Evolutionary conservation across 495 filamentous ascomycete species (phyloP), one percentile per base, ranked within the genome.

Genomic region (Xylaria bambusicola): DNA sequence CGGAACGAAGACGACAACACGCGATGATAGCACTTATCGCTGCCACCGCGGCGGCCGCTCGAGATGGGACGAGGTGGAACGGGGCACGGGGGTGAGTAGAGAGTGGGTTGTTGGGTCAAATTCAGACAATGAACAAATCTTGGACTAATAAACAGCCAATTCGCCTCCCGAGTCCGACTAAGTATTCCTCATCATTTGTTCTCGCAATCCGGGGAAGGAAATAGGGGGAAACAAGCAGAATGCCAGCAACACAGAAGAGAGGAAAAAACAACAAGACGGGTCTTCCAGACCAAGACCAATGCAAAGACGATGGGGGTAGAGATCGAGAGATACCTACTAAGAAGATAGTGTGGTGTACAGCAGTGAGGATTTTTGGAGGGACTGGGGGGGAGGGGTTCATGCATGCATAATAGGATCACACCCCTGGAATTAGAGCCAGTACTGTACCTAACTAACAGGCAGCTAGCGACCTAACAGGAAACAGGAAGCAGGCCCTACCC

Each of bases 301-400:
- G 55, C 55, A 58, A 50, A 49, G 33, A 46, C 38, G 21, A 47
- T 24, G 20, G 53, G 41, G 42, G 27, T 20, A 57, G 6, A 48
- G 54, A 47, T 48, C 41, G 52, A 31, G n/a, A n/a, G n/a, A n/a
- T n/a, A n/a, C n/a, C n/a, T n/a, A n/a, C n/a, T n/a, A n/a, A 54
- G 52, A 44, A 40, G n/a, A 33, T 5, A 5, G 29, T 33, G 10
- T 10, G 10, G 29, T 5, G 29, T 10, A 33, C 29, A 33, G 29
- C 10, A 33, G 29, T 33, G 29, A 10, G 5, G 29, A 10, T 33
- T 27, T 21, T 23, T 44, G 52, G 17, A 42, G 21, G 33, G 55
- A 58, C 44, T 54, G 52, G 52, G 52, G 55, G 56, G 51, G 51
- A 58, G 56, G 56, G 56, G 56, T 58, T 58, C 56, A 51, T 58